A percentile compares a stretch with the other conserved stretches of the same genome.
phyloP scores from a whole-genome alignment of 352 stramenopile species.

The Globisporangium mamillatum region DNA sequence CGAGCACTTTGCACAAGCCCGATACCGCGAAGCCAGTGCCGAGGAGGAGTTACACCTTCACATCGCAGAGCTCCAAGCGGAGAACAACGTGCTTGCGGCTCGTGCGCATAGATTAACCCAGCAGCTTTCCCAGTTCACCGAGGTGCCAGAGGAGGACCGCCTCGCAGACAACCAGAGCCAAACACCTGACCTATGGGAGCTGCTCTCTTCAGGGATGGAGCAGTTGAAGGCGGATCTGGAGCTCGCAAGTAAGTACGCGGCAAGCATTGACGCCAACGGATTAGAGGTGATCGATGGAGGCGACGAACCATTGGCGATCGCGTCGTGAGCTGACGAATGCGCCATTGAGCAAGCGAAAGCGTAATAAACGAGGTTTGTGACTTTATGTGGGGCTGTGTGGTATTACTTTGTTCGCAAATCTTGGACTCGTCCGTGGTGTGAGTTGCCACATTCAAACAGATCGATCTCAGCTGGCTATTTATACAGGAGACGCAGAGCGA shows the following conservation, averaged over 20 bases:
- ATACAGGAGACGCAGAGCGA: not conserved
- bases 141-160: slow-evolving; percentile 68
- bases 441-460: not conserved
- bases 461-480: not conserved
- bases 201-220: slow-evolving; percentile 86
- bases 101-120: slow-evolving; percentile 75
- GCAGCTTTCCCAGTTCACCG: slow-evolving; percentile 82
- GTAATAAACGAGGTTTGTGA: slow-evolving; percentile 12
- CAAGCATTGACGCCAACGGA: slow-evolving; percentile 63
- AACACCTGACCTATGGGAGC: slow-evolving; percentile 78
- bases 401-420: not conserved
- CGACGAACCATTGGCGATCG: slow-evolving; percentile 55
- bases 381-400: not conserved
- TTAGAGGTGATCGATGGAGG: slow-evolving; percentile 31
- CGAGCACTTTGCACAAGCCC: slow-evolving; percentile 53
- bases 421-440: not conserved
- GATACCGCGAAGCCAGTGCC: slow-evolving; percentile 60
- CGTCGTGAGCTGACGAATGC: slow-evolving; percentile 27
- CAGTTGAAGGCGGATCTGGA: slow-evolving; percentile 87
- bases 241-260: slow-evolving; percentile 83
- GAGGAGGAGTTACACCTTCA: slow-evolving; percentile 70
- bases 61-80: slow-evolving; percentile 72
- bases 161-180: slow-evolving; percentile 50
- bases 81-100: slow-evolving; percentile 83
- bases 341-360: not conserved